Evolutionary conservation across 1,139 yeast species (phyloP), one percentile per base, ranked within the genome.

Genomic region (Yamadazyma taylorii): DNA sequence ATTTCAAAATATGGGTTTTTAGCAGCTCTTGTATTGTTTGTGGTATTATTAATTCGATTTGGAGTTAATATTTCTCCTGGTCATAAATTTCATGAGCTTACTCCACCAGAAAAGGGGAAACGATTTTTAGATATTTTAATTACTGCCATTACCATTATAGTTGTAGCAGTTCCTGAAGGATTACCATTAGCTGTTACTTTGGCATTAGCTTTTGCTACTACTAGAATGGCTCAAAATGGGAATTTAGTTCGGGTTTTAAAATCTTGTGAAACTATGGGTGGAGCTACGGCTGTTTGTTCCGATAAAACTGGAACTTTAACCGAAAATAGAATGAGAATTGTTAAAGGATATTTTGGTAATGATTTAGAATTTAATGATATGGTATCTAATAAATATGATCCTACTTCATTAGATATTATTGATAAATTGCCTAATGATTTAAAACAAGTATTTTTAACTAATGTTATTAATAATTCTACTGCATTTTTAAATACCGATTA

Each of bases 161-260:
- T 92, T 14, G 98, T 92, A 36, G 99, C 98, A 0, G 96, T 92
- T 13, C 99, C 99, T 2, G 99, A 94, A 66, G 98, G 98, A 40
- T 75, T 92, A 43, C 98, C 98, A 0, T 70, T 92, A 40, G 98
- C 98, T 0, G 98, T 92, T 17, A 92, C 98, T 0, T 72, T 92
- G 36, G 96, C 98, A 0, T 73, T 92, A 51, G 98, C 98, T 0
- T 92, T 92, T 69, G 98, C 98, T 2, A 92, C 98, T 3, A 90
- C 96, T 9, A 78, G 97, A 63, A 92, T 92, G 98, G 90, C 96
- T 17, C 87, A 86, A 59, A 96, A 92, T 60, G 95, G 95, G 52
- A 92, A 92, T 58, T 70, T 92, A 54, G 98, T 92, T n/a, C 79
- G 98, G 52, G 96, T 88, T 5, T 73, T 92, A 50, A 83, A 82